Evolutionary conservation across 176 grass and related monocot genomes (phyloP).

Genomic region (Eragrostis curvula): DNA sequence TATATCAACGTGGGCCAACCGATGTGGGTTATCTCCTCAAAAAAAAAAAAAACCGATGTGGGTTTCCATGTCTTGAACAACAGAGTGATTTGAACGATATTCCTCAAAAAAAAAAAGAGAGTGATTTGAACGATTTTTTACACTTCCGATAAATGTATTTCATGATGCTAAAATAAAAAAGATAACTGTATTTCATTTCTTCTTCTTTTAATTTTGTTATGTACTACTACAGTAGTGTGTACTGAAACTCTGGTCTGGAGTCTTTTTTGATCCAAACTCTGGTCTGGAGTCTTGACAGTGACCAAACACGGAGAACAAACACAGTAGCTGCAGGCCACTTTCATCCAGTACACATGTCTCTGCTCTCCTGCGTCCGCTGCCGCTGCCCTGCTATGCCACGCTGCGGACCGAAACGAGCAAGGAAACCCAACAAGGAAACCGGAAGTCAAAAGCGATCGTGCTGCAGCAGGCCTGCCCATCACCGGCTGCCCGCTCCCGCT

Average conservation of each 20-base stretch:
- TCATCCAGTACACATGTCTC: not conserved
- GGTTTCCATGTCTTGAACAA: not conserved
- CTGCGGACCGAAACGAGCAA: not conserved
- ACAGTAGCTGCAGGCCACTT: not conserved
- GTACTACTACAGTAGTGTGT: no score
- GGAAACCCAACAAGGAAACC: conserved; percentile 20
- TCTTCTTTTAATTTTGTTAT: no score
- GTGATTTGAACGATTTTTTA: no score
- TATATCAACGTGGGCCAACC: no score
- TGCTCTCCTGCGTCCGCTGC: not conserved
- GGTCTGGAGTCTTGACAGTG: not conserved
- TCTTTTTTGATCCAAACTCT: not conserved
- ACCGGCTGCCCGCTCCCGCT: conserved; percentile 10
- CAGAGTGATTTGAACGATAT: not conserved
- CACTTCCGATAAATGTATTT: no score
- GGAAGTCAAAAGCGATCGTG: conserved; percentile 39
- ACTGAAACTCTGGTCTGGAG: not conserved
- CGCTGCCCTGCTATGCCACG: not conserved
- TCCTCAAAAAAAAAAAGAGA: no score
- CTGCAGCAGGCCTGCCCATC: conserved; percentile 3
- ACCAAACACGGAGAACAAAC: not conserved
- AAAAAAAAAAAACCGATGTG: no score
- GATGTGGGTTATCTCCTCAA: no score
- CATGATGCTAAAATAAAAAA: no score
- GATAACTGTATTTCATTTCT: no score